Percentiles rank a stretch among this genome's conserved stretches.
phyloP scores from a whole-genome alignment of 2,329 filamentous ascomycete species.

The Daldinia sp. region DNA sequence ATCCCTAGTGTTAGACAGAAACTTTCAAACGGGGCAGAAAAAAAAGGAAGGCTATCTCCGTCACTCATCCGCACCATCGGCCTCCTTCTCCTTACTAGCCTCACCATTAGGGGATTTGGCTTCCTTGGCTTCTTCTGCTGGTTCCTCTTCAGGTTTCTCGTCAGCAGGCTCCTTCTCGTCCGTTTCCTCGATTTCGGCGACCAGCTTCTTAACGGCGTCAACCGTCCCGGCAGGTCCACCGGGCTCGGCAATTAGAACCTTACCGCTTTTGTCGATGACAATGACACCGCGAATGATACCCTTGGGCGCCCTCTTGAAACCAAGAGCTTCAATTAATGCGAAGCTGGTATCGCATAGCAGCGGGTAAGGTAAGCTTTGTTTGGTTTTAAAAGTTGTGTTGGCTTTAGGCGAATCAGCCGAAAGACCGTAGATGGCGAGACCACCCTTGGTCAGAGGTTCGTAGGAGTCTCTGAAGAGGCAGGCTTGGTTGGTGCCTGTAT shows the following conservation, averaged over 20 bases:
- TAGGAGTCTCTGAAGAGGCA: slow-evolving; percentile 93
- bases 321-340: slow-evolving; percentile 83
- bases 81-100: slow-evolving; percentile 48
- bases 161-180: slow-evolving; percentile 38
- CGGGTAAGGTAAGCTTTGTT: slow-evolving; percentile 87
- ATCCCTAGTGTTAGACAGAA: slow-evolving; percentile 11
- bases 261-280: slow-evolving; percentile 81
- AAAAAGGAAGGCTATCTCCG: neutral
- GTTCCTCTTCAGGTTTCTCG: slow-evolving; percentile 39
- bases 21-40: neutral
- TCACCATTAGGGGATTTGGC: slow-evolving; percentile 41
- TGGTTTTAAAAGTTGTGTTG: slow-evolving; percentile 91
- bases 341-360: slow-evolving; percentile 83
- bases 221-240: slow-evolving; percentile 83
- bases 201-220: slow-evolving; percentile 76
- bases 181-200: slow-evolving; percentile 54
- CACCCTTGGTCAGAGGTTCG: slow-evolving; percentile 75
- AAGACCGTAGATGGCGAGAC: slow-evolving; percentile 88
- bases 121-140: slow-evolving; percentile 39
- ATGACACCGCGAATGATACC: slow-evolving; percentile 89
- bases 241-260: slow-evolving; percentile 76
- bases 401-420: slow-evolving; percentile 87
- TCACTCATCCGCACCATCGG: slow-evolving; percentile 54
- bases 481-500: slow-evolving; percentile 85
- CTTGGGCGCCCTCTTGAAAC: slow-evolving; percentile 84